A percentile compares a stretch with the other conserved stretches of the same genome.
Conservation (phyloP, 2,329 filamentous ascomycete genomes). For the Coniochaeta hoffmannii region DNA sequence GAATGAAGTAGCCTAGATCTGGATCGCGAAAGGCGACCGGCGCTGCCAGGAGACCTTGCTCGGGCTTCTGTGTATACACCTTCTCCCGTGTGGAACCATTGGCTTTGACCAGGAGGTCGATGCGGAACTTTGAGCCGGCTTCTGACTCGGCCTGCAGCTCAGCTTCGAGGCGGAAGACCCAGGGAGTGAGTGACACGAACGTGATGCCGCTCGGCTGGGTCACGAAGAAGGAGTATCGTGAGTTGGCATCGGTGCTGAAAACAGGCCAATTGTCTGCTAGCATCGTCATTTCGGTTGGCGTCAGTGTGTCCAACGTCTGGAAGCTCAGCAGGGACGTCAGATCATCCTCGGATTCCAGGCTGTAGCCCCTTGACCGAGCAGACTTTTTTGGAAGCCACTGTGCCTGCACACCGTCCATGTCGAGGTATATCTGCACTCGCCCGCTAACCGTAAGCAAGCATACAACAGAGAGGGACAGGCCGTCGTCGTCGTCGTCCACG, state of each 20-base stretch:
- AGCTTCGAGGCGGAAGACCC: constrained; percentile 57
- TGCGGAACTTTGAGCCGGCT: constrained; percentile 53
- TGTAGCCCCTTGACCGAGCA: constrained; percentile 29
- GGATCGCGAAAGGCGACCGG: constrained; percentile 49
- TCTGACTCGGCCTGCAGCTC: constrained; percentile 50
- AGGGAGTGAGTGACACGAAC: constrained; percentile 51
- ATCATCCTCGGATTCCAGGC: constrained; percentile 22
- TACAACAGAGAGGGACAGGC: constrained; percentile 51
- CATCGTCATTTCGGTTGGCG: constrained; percentile 43
- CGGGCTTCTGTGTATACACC: constrained; percentile 45
- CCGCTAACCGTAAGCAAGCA: constrained; percentile 55
- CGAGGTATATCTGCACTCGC: constrained; percentile 53
- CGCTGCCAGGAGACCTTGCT: constrained; percentile 44
- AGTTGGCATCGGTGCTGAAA: constrained; percentile 53
- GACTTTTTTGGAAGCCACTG: constrained; percentile 52
- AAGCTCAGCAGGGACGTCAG: constrained; percentile 49
- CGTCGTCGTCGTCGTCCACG: constrained; percentile 49
- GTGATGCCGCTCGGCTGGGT: constrained; percentile 55
- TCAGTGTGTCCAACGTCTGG: constrained; percentile 55
- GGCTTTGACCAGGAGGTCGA: constrained; percentile 51
- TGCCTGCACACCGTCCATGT: constrained; percentile 55
- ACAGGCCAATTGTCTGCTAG: constrained; percentile 46
- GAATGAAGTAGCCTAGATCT: constrained; percentile 56
- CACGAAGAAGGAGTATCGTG: constrained; percentile 56
- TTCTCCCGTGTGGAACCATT: constrained; percentile 49